Evolutionary conservation across 2,329 filamentous ascomycete species (phyloP), one percentile per base, ranked within the genome.

Genomic region (Teratosphaeria destructans): DNA sequence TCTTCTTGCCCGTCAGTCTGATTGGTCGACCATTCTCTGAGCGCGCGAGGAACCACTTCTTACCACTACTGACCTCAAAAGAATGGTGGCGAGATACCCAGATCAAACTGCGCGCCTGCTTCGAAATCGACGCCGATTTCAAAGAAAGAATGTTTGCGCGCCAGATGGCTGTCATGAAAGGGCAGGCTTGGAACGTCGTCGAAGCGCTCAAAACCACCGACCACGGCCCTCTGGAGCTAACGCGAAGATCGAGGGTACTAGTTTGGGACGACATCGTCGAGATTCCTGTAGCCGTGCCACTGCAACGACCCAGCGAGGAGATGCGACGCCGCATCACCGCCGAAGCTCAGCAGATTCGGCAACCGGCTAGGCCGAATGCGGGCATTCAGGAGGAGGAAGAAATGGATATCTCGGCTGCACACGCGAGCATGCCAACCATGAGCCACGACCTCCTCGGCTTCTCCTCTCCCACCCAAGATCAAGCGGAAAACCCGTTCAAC

Each of bases 181-280:
- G 94, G 11, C 94, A 99, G 72, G 94, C 94, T 0, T 99, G 94
- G 91, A 99, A 99, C 71, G 94, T 99, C 0, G 94, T 99, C 4
- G 94, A 99, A 77, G 96, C 94, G 0, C 81, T 99, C 62, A 99
- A 99, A 73, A 89, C 89, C 19, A 80, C 85, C 0, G 94, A 97
- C 70, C 93, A 97, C 70, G 94, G 94, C 0, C 94, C 94, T 0
- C 79, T 99, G 19, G 94, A 97, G 75, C 82, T 99, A 57, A 97
- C 94, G 4, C 83, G 94, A 63, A 83, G 94, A 65, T 88, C 90
- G 55, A 86, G 93, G 67, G 93, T 99, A 19, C 96, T 91, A 68
- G 93, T 99, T 12, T 99, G 94, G 94, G 94, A 99, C 70, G 94
- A 99, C 71, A 78, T 97, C 26, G 94, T 99, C 26, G 94, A 99